phyloP scores from a whole-genome alignment of 352 stramenopile genomes.

The Elongisporangium prolatum region DNA sequence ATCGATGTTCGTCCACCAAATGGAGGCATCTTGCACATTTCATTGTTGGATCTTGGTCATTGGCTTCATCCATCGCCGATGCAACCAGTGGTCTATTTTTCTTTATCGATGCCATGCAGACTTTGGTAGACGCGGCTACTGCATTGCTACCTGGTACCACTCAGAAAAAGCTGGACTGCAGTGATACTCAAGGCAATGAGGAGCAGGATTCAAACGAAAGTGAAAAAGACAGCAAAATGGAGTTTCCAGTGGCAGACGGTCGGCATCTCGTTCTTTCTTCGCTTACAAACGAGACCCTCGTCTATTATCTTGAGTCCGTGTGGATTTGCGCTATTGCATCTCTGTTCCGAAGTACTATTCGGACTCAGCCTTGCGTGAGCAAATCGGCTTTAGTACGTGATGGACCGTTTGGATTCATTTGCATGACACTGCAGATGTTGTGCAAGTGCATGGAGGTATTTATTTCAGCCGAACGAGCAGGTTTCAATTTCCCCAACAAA shows the following conservation, averaged over 20 bases:
- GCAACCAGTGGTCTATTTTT: constrained; percentile 31
- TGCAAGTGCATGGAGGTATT: constrained; percentile 42
- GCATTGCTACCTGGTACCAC: background rate
- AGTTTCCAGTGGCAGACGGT: constrained; percentile 29
- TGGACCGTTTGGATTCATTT: constrained; percentile 39
- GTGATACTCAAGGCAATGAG: constrained; percentile 6
- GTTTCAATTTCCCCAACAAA: constrained; percentile 48
- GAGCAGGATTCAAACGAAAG: constrained; percentile 10
- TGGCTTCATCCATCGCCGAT: constrained; percentile 19
- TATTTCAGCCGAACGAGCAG: constrained; percentile 36
- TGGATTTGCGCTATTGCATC: constrained; percentile 49
- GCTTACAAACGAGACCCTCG: constrained; percentile 56
- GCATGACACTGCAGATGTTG: constrained; percentile 28
- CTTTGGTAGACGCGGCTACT: constrained; percentile 25
- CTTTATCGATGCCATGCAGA: constrained; percentile 42
- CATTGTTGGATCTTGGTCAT: constrained; percentile 52
- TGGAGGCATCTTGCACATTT: constrained; percentile 54
- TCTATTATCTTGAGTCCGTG: constrained; percentile 52
- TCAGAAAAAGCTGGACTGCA: background rate
- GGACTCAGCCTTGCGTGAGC: background rate
- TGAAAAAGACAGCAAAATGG: constrained; percentile 19
- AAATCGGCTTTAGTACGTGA: constrained; percentile 1
- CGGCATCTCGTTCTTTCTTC: constrained; percentile 64
- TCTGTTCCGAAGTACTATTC: constrained; percentile 17
- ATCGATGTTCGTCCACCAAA: constrained; percentile 33